Percentiles rank a stretch among this genome's conserved stretches.
Evolutionary conservation across 2,329 filamentous ascomycete genomes (phyloP).

Genomic region (Aquanectria penicillioides): DNA sequence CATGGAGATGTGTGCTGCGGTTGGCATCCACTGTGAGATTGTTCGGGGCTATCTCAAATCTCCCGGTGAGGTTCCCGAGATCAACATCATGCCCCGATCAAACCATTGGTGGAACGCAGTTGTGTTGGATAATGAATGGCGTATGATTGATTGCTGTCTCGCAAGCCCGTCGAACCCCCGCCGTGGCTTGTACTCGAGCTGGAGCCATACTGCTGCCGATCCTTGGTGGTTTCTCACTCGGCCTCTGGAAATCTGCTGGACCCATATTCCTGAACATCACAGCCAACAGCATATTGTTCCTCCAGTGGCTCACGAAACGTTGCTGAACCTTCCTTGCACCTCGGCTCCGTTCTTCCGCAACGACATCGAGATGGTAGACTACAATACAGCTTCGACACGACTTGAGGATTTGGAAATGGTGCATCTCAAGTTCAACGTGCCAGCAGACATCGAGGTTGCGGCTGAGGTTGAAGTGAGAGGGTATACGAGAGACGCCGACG

Average conservation of each 20-base stretch:
- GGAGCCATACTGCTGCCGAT: slow-evolving; percentile 76
- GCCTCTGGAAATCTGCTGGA: slow-evolving; percentile 92
- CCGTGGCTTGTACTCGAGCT: slow-evolving; percentile 79
- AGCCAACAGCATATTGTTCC: slow-evolving; percentile 94
- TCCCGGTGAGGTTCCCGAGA: slow-evolving; percentile 84
- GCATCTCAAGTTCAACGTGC: slow-evolving; percentile 88
- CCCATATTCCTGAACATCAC: slow-evolving; percentile 88
- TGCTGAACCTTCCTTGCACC: slow-evolving; percentile 86
- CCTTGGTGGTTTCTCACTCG: slow-evolving; percentile 93
- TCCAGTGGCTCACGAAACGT: slow-evolving; percentile 83
- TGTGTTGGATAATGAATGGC: slow-evolving; percentile 93
- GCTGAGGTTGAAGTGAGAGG: slow-evolving; percentile 90
- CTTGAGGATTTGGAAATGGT: slow-evolving; percentile 94
- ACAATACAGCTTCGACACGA: slow-evolving; percentile 85
- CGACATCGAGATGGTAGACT: slow-evolving; percentile 81
- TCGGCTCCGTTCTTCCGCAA: slow-evolving; percentile 91
- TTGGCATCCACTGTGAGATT: slow-evolving; percentile 87
- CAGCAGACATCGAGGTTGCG: slow-evolving; percentile 88
- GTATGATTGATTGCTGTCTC: slow-evolving; percentile 93
- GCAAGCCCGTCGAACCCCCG: slow-evolving; percentile 91
- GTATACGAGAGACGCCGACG: slow-evolving; percentile 84
- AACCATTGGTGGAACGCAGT: slow-evolving; percentile 99
- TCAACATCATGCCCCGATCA: slow-evolving; percentile 82
- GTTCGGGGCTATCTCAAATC: slow-evolving; percentile 90
- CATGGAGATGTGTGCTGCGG: slow-evolving; percentile 90